These are phyloP conservation scores for Penicillium sp. DNA, from an alignment of 2,329 filamentous ascomycete genomes.

Conservation along the genomic window DNA sequence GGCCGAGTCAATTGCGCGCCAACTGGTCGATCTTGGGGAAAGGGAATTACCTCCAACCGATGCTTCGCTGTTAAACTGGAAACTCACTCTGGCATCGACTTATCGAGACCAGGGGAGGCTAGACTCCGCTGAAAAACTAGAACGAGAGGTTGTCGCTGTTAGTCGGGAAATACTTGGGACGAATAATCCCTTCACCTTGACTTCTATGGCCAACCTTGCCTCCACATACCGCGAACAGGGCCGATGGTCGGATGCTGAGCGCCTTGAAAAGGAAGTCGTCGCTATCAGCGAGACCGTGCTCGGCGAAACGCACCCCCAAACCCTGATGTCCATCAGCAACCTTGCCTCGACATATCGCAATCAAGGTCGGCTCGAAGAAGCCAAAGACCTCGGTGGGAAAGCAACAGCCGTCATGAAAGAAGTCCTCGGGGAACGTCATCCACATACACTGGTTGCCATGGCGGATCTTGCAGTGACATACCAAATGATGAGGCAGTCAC, in stretches of 20 bases:
- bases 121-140: constrained; percentile 6
- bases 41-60: neutral
- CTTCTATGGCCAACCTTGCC: constrained; percentile 14
- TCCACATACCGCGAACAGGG: constrained; percentile 11
- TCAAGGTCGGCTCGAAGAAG: constrained; percentile 11
- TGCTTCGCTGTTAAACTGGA: constrained; percentile 9
- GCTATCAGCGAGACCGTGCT: constrained; percentile 2
- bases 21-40: constrained; percentile 6
- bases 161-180: constrained; percentile 6
- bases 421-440: constrained; percentile 9
- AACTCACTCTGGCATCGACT: constrained; percentile 10
- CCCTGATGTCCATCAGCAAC: constrained; percentile 14
- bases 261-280: constrained; percentile 12
- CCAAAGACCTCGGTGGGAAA: constrained; percentile 9
- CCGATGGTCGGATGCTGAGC: constrained; percentile 11
- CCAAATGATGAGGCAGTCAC: neutral
- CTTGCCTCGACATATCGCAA: constrained; percentile 12
- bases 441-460: constrained; percentile 7
- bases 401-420: constrained; percentile 3
- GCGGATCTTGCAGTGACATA: constrained; percentile 11
- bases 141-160: constrained; percentile 3
- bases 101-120: constrained; percentile 11
- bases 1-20: constrained; percentile 4
- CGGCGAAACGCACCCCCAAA: constrained; percentile 13
- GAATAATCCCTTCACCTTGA: constrained; percentile 7